Evolutionary conservation across 108 stramenopile genomes (phyloP), one percentile per base, ranked within the genome.

Genomic region (Seminavis robusta): DNA sequence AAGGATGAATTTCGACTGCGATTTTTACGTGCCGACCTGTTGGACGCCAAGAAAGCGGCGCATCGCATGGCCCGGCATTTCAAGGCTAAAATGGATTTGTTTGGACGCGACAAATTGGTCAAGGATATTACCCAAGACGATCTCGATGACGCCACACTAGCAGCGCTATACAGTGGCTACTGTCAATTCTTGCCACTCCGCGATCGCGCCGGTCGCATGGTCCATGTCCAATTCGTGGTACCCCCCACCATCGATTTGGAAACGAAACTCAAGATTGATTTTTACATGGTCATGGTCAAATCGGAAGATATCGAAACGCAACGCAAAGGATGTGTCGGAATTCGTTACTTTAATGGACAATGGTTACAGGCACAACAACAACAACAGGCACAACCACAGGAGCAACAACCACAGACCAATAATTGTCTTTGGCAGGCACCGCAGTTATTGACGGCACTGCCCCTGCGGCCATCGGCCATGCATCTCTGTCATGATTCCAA

Each of bases 141-240:
- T 39, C 42, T 65, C 27, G 41, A 63, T 33, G n/a, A 52, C 16
- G 61, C 52, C 29, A 41, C n/a, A n/a, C n/a, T n/a, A n/a, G n/a
- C n/a, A n/a, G n/a, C n/a, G n/a, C n/a, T n/a, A n/a, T 6, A 19
- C 8, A 52, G 19, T 32, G 61, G 29, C 4, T 33, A 52, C 20
- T 25, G 13, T 5, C 50, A 53, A 39, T 27, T 56, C n/a, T 33
- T 68, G 24, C 28, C 24, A 37, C 30, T 15, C 0, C 44, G 67
- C 24, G 67, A 68, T 54, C 41, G 67, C 15, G 58, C 67, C 1
- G 67, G 58, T 6, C 19, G 67, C 13, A 45, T 52, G 2, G 34
- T 68, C 15, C 32, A 32, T 34, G 44, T 59, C 21, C n/a, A 21
- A 6, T 59, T 59, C n/a, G n/a, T n/a, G n/a, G n/a, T n/a, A n/a